Conservation (phyloP, 257 asterid species). For the Solanum lycopersicoides region DNA sequence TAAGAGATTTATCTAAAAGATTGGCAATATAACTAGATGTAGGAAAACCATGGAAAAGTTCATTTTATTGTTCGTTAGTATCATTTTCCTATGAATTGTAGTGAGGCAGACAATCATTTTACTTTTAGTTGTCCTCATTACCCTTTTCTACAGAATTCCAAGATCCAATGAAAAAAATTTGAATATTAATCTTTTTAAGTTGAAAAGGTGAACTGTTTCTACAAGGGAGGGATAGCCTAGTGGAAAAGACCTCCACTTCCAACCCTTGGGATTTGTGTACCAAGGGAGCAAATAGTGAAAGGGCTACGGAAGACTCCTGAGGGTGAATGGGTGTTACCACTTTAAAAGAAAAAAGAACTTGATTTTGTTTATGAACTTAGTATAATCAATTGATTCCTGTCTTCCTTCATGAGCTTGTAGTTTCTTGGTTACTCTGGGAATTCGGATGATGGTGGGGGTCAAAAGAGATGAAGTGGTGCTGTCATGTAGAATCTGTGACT, state of each 20-base stretch:
- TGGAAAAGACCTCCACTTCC: not conserved
- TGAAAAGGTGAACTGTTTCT: not conserved
- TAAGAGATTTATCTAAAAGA: not conserved
- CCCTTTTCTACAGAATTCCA: not conserved
- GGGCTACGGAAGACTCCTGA: not conserved
- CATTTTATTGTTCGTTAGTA: not conserved
- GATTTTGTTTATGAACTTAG: not conserved
- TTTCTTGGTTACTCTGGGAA: not conserved
- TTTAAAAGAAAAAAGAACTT: not conserved
- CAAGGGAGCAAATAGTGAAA: not conserved
- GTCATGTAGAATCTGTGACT: not conserved
- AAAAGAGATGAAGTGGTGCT: not conserved
- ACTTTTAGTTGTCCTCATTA: not conserved
- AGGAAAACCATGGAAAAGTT: not conserved
- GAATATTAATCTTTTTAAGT: not conserved
- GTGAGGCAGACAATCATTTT: not conserved
- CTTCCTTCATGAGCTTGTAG: not conserved
- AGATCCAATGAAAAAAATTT: not conserved
- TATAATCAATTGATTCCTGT: not conserved
- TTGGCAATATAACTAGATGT: not conserved
- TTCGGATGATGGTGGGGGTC: not conserved
- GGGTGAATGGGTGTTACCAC: not conserved
- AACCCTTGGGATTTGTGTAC: not conserved
- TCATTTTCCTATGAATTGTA: not conserved
- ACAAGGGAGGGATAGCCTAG: not conserved